Base-by-base conservation (phyloP, 768 basidiomycete genomes). In the Pulveroboletus sp. region DNA sequence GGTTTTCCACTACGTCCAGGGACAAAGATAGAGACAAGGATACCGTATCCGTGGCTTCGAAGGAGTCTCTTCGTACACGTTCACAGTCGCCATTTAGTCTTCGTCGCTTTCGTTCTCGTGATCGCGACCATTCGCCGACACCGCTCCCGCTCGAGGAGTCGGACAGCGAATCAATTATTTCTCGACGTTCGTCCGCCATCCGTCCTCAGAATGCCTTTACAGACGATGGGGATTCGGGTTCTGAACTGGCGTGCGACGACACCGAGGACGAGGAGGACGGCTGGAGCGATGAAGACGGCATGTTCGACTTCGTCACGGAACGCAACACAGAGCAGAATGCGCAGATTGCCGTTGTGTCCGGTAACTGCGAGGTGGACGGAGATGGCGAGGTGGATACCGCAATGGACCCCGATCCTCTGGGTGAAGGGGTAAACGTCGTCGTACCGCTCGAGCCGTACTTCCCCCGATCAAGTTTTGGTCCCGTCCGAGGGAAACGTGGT, bases 351-450 rank as follows among this genome's bases (percentile, higher is more conserved):
- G 67, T 72, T 2, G 8, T 66, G 47, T 51, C 50, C 1, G 52
- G 54, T 12, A 56, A 54, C 4, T 41, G 55, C 26, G 68, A 68
- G n/a, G 45, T 43, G 2, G 66, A 68, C 17, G 78, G 76, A 8
- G 76, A 79, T 10, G 59, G 50, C 2, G 86, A 86, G 46, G 73
- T 69, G 15, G 85, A 86, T 42, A 66, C 63, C 35, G 70, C 77
- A 36, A 63, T 77, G 61, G 82, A 84, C 47, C 80, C 85, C 0
- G 93, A 94, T 67, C 89, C 89, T 0, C 75, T 94, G 9, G 94
- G 94, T 11, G 93, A 96, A 68, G 94, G 92, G 49, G 87, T 91
- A 17, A 93, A 93, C 59, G 85, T 93, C 46, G 81, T 93, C 55
- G 80, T 92, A 1, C 87, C 90, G 1, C 85, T 81, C 4, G 86